Conservation (phyloP, 2,329 filamentous ascomycete species). For the Colletotrichum tofieldiae region DNA sequence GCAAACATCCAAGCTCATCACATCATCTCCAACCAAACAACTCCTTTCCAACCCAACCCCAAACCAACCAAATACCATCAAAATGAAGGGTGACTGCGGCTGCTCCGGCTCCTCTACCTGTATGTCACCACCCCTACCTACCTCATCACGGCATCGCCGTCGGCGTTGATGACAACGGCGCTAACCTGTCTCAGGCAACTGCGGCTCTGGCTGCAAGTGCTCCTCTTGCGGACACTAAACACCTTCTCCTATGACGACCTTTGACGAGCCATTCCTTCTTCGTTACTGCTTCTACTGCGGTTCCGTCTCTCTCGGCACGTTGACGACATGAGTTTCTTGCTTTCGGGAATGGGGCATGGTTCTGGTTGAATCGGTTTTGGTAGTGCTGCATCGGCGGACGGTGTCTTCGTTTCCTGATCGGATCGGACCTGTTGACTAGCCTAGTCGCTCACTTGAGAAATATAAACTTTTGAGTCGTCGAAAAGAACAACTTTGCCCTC, state of each 20-base stretch:
- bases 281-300: slow-evolving; percentile 10
- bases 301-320: slow-evolving; percentile 4
- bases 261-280: slow-evolving; percentile 3
- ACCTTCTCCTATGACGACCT: neutral
- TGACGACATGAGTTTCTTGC: slow-evolving; percentile 21
- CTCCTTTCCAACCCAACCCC: slow-evolving; percentile 10
- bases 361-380: neutral
- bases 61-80: slow-evolving; percentile 42
- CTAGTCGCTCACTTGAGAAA: slow-evolving; percentile 38
- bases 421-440: slow-evolving; percentile 20
- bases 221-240: slow-evolving; percentile 38
- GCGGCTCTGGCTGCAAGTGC: slow-evolving; percentile 44
- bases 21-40: slow-evolving; percentile 29
- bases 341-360: slow-evolving; percentile 7
- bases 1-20: slow-evolving; percentile 31
- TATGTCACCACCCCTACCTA: slow-evolving; percentile 16
- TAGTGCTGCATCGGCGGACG: slow-evolving; percentile 20
- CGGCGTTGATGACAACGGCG: neutral
- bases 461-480: slow-evolving; percentile 28
- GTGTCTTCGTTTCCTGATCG: neutral
- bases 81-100: slow-evolving; percentile 47
- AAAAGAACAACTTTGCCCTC: neutral
- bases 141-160: slow-evolving; percentile 2
- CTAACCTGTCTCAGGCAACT: slow-evolving; percentile 43
- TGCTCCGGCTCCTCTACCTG: slow-evolving; percentile 46